phyloP scores from a whole-genome alignment of 495 filamentous ascomycete genomes.

The Margaritispora aquatica region DNA sequence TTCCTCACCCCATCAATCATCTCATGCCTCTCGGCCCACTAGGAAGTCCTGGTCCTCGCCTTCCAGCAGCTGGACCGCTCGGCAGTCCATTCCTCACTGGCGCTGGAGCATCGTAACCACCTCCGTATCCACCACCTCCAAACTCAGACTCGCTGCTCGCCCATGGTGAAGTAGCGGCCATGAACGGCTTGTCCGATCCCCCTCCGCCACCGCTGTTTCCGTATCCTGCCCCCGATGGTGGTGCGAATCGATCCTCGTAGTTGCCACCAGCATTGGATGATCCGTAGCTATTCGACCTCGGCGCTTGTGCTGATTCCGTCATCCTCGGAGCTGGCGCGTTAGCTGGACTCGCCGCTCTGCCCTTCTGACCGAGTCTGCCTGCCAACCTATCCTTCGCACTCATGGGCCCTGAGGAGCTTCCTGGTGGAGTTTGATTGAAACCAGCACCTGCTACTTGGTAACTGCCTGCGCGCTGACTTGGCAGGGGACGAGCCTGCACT shows the following conservation, averaged over 20 bases:
- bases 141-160: constrained; percentile 34
- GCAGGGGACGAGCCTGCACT: constrained; percentile 51
- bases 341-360: constrained; percentile 24
- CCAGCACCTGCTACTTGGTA: constrained; percentile 47
- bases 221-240: constrained; percentile 28
- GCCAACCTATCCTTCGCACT: constrained; percentile 62
- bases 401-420: constrained; percentile 12
- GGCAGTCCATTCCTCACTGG: constrained; percentile 11
- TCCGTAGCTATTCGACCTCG: constrained; percentile 22
- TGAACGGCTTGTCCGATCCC: constrained; percentile 33
- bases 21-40: constrained; percentile 37
- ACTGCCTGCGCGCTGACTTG: constrained; percentile 65
- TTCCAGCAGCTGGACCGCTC: constrained; percentile 25
- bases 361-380: constrained; percentile 52
- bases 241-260: constrained; percentile 41
- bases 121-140: constrained; percentile 30
- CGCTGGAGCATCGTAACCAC: constrained; percentile 22
- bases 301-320: constrained; percentile 8
- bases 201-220: constrained; percentile 5
- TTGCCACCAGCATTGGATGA: constrained; percentile 26
- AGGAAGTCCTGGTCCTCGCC: constrained; percentile 40
- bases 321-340: constrained; percentile 31
- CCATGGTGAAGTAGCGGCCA: constrained; percentile 43
- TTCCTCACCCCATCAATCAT: neutral
- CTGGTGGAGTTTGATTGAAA: constrained; percentile 31